Evolutionary conservation across 306 rosid species (phyloP).

Genomic region (Corylus americana): DNA sequence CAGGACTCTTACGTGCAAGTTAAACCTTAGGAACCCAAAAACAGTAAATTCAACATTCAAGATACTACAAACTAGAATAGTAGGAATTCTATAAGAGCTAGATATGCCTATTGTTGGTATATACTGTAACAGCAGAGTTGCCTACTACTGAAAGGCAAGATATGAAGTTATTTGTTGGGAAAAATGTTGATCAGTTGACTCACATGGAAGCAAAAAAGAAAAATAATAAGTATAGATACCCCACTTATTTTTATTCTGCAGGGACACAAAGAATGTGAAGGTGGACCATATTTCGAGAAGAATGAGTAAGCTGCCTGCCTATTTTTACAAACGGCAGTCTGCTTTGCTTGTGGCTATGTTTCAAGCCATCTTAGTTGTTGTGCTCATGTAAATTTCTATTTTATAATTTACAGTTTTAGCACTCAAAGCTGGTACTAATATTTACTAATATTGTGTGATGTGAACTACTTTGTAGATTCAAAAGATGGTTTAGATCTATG

Average conservation of each 20-base stretch:
- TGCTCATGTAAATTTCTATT: not conserved
- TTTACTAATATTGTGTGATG: not conserved
- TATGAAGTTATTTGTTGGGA: no score
- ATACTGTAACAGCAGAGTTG: no score
- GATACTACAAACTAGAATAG: no score
- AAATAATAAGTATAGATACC: not conserved
- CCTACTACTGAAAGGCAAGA: no score
- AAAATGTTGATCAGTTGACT: no score
- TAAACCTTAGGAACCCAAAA: no score
- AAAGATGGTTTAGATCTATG: slow-evolving; percentile 86
- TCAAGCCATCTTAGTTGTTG: not conserved
- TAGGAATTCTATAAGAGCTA: no score
- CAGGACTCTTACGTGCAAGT: no score
- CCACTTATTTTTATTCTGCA: not conserved
- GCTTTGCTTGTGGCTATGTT: slow-evolving; percentile 8
- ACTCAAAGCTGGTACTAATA: not conserved
- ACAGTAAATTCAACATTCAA: no score
- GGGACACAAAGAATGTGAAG: slow-evolving; percentile 35
- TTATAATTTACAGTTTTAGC: not conserved
- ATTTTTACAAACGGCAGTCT: slow-evolving; percentile 26
- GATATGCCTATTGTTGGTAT: no score
- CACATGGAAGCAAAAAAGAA: no score
- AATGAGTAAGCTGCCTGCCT: slow-evolving; percentile 56
- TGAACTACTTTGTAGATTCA: slow-evolving; percentile 56
- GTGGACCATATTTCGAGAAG: slow-evolving; percentile 86